A percentile compares a stretch with the other conserved stretches of the same genome.
These are phyloP conservation scores for Metschnikowia corniflorae DNA, from an alignment of 805 yeast genomes.

Conservation along the genomic window DNA sequence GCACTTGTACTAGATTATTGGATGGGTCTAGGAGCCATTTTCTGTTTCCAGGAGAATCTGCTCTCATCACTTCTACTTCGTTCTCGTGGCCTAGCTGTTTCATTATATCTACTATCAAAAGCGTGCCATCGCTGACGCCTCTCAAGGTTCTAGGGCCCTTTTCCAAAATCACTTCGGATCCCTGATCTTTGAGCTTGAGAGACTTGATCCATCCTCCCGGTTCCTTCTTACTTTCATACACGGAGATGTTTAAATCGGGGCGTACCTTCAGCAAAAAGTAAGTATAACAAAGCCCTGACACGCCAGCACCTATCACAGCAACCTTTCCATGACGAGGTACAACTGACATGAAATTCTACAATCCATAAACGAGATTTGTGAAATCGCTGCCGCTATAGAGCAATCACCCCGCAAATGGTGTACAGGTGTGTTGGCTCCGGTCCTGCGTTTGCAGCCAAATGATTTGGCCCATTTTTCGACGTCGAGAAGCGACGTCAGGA, in stretches of 20 bases:
- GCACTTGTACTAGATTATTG: slow-evolving; percentile 51
- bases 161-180: slow-evolving; percentile 48
- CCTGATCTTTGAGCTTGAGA: slow-evolving; percentile 28
- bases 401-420: slow-evolving; percentile 1
- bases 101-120: slow-evolving; percentile 61
- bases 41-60: slow-evolving; percentile 60
- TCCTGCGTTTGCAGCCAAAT: too few relatives aligned
- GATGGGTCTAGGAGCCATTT: slow-evolving; percentile 57
- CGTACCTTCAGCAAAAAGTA: slow-evolving; percentile 66
- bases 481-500: too few relatives aligned
- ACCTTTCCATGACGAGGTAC: slow-evolving; percentile 41
- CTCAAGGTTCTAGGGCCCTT: slow-evolving; percentile 90
- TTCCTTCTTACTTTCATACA: slow-evolving; percentile 53
- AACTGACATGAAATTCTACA: slow-evolving; percentile 20
- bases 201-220: slow-evolving; percentile 83
- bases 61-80: slow-evolving; percentile 56
- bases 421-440: too few relatives aligned
- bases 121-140: slow-evolving; percentile 76
- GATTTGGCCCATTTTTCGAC: too few relatives aligned
- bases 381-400: neutral
- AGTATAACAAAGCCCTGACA: slow-evolving; percentile 76
- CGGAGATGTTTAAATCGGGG: slow-evolving; percentile 66
- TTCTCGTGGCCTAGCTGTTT: slow-evolving; percentile 44
- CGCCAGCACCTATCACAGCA: slow-evolving; percentile 83
- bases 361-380: neutral